Conservation (phyloP, 306 rosid genomes). For the Casuarina equisetifolia region DNA sequence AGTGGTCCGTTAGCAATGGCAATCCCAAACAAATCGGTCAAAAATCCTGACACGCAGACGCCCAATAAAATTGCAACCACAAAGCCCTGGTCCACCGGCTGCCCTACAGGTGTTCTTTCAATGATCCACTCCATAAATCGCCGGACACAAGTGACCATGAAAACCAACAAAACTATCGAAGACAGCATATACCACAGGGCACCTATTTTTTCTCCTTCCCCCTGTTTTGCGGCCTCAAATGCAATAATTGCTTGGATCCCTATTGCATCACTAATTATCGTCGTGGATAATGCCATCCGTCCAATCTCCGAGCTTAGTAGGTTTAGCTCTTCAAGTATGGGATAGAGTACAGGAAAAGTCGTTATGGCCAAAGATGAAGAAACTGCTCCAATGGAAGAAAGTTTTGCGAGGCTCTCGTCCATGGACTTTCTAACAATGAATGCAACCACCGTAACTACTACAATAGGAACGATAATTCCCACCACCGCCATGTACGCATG, state of each 20-base stretch:
- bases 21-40: constrained; percentile 59
- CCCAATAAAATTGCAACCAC: constrained; percentile 42
- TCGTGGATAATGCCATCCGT: constrained; percentile 38
- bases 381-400: constrained; percentile 52
- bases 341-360: constrained; percentile 46
- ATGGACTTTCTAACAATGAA: constrained; percentile 41
- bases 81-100: constrained; percentile 35
- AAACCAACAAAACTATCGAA: neutral
- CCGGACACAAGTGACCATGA: constrained; percentile 25
- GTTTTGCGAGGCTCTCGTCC: constrained; percentile 47
- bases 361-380: constrained; percentile 46
- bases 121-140: constrained; percentile 39
- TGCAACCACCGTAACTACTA: constrained; percentile 20
- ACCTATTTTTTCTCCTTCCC: constrained; percentile 5
- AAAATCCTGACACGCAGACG: constrained; percentile 42
- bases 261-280: constrained; percentile 48
- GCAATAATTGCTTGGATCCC: constrained; percentile 20
- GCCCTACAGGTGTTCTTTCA: constrained; percentile 47
- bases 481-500: constrained; percentile 34
- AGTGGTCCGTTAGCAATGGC: constrained; percentile 61
- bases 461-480: constrained; percentile 38
- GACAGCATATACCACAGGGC: constrained; percentile 52
- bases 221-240: constrained; percentile 59
- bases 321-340: constrained; percentile 58
- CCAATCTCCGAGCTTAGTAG: constrained; percentile 78